phyloP scores from a whole-genome alignment of 2,329 filamentous ascomycete species.

The Paracoccidioides lutzii region DNA sequence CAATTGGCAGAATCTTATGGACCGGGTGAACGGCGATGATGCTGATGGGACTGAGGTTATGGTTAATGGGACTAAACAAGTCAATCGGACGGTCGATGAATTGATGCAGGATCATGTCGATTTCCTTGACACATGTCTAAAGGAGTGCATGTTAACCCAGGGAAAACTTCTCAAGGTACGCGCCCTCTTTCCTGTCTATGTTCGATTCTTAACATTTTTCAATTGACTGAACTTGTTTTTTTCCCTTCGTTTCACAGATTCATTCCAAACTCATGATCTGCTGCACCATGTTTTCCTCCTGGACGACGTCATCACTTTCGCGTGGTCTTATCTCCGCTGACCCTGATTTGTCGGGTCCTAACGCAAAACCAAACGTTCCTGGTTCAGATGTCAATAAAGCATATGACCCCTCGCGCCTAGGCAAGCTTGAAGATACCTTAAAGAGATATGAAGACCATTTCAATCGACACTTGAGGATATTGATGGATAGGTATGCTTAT shows the following conservation, averaged over 20 bases:
- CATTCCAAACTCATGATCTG: slow-evolving; percentile 95
- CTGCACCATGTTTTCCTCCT: slow-evolving; percentile 85
- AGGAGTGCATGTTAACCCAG: slow-evolving; percentile 98
- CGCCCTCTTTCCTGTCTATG: slow-evolving; percentile 5
- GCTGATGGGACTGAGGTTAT: slow-evolving; percentile 27
- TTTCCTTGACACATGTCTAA: slow-evolving; percentile 92
- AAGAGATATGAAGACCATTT: slow-evolving; percentile 91
- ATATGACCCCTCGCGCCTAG: slow-evolving; percentile 50
- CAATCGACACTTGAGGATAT: slow-evolving; percentile 76
- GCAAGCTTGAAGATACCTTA: slow-evolving; percentile 74
- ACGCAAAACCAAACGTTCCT: slow-evolving; percentile 11
- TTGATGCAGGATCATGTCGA: slow-evolving; percentile 99
- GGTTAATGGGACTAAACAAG: slow-evolving; percentile 32
- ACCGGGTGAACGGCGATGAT: slow-evolving; percentile 54
- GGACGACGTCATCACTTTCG: slow-evolving; percentile 66
- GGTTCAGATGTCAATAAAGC: slow-evolving; percentile 17
- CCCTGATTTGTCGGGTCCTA: slow-evolving; percentile 49
- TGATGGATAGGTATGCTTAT: slow-evolving; percentile 58
- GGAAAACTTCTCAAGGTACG: slow-evolving; percentile 79
- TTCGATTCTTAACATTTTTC: neutral
- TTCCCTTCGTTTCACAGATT: slow-evolving; percentile 47
- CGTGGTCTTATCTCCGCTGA: slow-evolving; percentile 75
- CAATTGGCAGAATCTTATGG: slow-evolving; percentile 91
- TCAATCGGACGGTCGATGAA: slow-evolving; percentile 81
- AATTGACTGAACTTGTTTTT: slow-evolving; percentile 6